Percentiles rank a stretch among this genome's conserved stretches.
phyloP scores from a whole-genome alignment of 805 yeast genomes.

The Torulaspora microellipsoides region DNA sequence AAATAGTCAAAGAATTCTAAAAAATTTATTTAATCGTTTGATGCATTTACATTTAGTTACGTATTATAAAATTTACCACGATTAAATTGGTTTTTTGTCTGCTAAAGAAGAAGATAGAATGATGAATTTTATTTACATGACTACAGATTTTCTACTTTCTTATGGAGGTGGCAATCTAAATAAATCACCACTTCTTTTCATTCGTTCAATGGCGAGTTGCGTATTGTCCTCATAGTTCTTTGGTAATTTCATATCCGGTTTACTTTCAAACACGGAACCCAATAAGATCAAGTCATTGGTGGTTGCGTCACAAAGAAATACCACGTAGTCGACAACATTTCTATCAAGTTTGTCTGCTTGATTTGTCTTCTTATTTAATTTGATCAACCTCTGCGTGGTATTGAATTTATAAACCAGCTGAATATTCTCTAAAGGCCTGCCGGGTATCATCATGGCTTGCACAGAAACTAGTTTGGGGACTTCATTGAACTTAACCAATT shows the following conservation, averaged over 20 bases:
- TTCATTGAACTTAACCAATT: constrained; percentile 60
- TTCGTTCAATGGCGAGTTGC: constrained; percentile 26
- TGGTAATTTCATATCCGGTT: constrained; percentile 39
- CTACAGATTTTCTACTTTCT: background rate
- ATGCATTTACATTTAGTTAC: no score
- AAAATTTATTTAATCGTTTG: no score
- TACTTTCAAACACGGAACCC: constrained; percentile 63
- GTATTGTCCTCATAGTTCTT: constrained; percentile 24
- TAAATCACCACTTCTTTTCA: constrained; percentile 33
- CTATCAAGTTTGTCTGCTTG: constrained; percentile 46
- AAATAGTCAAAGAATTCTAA: constrained; percentile 6
- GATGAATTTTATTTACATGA: background rate
- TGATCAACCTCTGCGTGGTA: constrained; percentile 55
- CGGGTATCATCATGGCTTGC: constrained; percentile 60
- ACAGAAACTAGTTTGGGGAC: constrained; percentile 71
- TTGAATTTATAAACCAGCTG: constrained; percentile 61
- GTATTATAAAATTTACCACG: no score
- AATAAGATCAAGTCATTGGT: constrained; percentile 54
- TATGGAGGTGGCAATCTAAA: constrained; percentile 24
- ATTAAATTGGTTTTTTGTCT: background rate
- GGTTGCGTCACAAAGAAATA: constrained; percentile 57
- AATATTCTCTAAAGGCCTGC: constrained; percentile 48
- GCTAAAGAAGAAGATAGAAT: background rate
- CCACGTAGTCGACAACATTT: constrained; percentile 56
- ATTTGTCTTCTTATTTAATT: constrained; percentile 42